phyloP scores from a whole-genome alignment of 768 basidiomycete genomes.

The Suillus sp. region DNA sequence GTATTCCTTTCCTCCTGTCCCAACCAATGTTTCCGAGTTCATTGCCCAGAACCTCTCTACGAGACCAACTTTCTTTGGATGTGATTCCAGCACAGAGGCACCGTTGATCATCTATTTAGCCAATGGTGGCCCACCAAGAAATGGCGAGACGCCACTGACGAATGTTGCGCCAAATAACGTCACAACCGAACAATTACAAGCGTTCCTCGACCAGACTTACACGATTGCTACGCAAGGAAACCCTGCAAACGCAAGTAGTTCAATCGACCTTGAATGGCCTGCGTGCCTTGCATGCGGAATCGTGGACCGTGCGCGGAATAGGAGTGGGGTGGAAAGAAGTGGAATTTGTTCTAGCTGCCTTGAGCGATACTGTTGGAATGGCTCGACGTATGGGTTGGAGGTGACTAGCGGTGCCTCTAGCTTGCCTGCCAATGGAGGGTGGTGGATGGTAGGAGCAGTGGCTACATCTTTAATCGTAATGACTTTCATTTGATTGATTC shows the following conservation, averaged over 20 bases:
- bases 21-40: constrained; percentile 23
- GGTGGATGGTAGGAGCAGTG: not conserved
- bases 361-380: constrained; percentile 13
- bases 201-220: constrained; percentile 45
- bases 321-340: constrained; percentile 12
- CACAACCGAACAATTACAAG: constrained; percentile 32
- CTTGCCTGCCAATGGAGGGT: not conserved
- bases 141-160: constrained; percentile 36
- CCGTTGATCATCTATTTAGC: constrained; percentile 58
- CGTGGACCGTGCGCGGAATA: constrained; percentile 40
- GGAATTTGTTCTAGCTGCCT: constrained; percentile 31
- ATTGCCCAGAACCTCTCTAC: constrained; percentile 31
- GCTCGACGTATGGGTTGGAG: constrained; percentile 11
- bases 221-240: constrained; percentile 41
- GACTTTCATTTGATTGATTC: too few species aligned
- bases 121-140: constrained; percentile 44
- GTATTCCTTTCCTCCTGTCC: constrained; percentile 21
- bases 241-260: constrained; percentile 25
- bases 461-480: not conserved
- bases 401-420: not conserved
- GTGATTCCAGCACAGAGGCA: constrained; percentile 31
- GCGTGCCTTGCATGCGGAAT: constrained; percentile 49
- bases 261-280: constrained; percentile 38
- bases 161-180: constrained; percentile 28
- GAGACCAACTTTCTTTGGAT: constrained; percentile 40